phyloP scores from a whole-genome alignment of 2,329 filamentous ascomycete genomes.

The Neocucurbitaria cava region DNA sequence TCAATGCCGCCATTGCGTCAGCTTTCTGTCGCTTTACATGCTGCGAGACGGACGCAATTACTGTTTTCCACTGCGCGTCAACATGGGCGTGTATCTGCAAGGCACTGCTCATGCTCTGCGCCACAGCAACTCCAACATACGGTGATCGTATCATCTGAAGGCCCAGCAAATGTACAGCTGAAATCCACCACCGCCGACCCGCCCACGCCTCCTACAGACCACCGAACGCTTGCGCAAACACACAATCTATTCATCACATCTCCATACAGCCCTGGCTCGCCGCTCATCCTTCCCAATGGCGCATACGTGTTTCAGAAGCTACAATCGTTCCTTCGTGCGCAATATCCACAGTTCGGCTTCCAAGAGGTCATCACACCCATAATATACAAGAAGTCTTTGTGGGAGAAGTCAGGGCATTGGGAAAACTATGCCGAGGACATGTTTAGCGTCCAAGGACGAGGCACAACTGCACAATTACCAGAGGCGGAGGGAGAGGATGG shows the following conservation, averaged over 20 bases:
- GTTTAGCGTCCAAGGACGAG: slow-evolving; percentile 75
- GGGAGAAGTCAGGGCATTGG: slow-evolving; percentile 85
- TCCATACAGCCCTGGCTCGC: slow-evolving; percentile 81
- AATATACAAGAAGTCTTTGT: slow-evolving; percentile 88
- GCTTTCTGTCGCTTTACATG: slow-evolving; percentile 22
- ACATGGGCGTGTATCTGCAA: slow-evolving; percentile 17
- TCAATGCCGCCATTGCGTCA: slow-evolving; percentile 42
- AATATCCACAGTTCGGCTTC: slow-evolving; percentile 86
- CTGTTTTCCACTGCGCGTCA: neutral
- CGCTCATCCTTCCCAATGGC: slow-evolving; percentile 83
- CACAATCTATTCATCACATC: slow-evolving; percentile 84
- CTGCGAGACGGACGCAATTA: slow-evolving; percentile 15
- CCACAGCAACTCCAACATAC: slow-evolving; percentile 34
- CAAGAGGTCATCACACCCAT: slow-evolving; percentile 88
- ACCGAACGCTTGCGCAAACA: slow-evolving; percentile 57
- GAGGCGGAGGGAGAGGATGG: slow-evolving; percentile 64
- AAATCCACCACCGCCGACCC: slow-evolving; percentile 43
- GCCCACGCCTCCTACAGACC: slow-evolving; percentile 54
- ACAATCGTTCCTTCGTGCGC: slow-evolving; percentile 79
- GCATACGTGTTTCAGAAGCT: slow-evolving; percentile 84
- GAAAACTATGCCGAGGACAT: slow-evolving; percentile 92
- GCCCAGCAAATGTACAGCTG: slow-evolving; percentile 28
- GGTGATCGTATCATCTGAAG: slow-evolving; percentile 24
- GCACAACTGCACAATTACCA: slow-evolving; percentile 53
- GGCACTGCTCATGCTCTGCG: slow-evolving; percentile 46